Percentiles rank a stretch among this genome's conserved stretches.
phyloP scores from a whole-genome alignment of 2,329 filamentous ascomycete genomes.

The Fusarium pseudonygamai region DNA sequence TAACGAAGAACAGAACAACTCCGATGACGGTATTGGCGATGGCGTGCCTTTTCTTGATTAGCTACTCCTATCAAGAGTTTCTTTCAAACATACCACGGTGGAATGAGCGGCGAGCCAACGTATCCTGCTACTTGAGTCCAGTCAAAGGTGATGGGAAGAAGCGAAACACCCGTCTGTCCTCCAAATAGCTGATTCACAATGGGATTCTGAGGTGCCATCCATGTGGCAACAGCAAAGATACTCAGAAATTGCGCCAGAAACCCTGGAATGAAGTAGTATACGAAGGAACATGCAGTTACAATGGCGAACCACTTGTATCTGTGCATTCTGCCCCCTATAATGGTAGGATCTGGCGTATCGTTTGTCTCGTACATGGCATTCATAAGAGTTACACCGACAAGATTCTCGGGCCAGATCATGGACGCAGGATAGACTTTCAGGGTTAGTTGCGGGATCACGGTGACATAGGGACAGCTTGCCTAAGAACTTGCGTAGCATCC shows the following conservation, averaged over 20 bases:
- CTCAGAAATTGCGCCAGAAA: constrained; percentile 75
- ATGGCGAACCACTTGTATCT: constrained; percentile 72
- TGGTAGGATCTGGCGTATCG: constrained; percentile 57
- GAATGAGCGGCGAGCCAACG: constrained; percentile 73
- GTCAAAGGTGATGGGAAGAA: constrained; percentile 79
- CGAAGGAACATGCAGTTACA: constrained; percentile 65
- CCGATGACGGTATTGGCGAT: constrained; percentile 78
- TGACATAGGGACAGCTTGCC: constrained; percentile 50
- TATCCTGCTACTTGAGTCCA: constrained; percentile 79
- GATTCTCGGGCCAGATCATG: constrained; percentile 78
- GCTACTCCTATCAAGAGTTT: neutral
- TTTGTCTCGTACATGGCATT: constrained; percentile 76
- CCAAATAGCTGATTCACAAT: constrained; percentile 80
- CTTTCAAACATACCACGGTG: constrained; percentile 65
- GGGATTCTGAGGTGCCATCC: constrained; percentile 74
- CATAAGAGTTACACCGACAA: constrained; percentile 74
- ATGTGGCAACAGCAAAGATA: constrained; percentile 76
- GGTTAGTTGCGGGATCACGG: constrained; percentile 3
- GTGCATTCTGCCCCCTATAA: constrained; percentile 72
- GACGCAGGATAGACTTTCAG: constrained; percentile 67
- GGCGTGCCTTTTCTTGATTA: constrained; percentile 61
- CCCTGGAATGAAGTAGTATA: constrained; percentile 76
- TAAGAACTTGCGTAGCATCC: constrained; percentile 72
- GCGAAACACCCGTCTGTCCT: constrained; percentile 70
- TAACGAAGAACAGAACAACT: constrained; percentile 71